phyloP scores from a whole-genome alignment of 352 stramenopile species.

The Globisporangium echinulatum region DNA sequence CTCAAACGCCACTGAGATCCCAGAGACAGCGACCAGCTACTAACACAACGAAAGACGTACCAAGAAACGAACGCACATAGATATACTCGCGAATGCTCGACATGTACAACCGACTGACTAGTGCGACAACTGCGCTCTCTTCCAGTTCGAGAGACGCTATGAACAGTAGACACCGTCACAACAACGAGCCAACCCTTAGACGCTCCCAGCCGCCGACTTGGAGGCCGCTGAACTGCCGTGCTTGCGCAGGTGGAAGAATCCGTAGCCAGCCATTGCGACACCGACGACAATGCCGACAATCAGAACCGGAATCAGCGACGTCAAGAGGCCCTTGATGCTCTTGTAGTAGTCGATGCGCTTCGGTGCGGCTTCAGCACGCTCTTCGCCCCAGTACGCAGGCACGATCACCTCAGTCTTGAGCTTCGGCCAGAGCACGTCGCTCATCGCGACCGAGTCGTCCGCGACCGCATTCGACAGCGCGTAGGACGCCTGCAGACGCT shows the following conservation, averaged over 20 bases:
- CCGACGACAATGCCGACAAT: constrained; percentile 52
- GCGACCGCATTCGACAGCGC: constrained; percentile 30
- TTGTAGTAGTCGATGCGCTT: constrained; percentile 47
- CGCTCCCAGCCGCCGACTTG: constrained; percentile 13
- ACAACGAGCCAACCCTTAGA: constrained; percentile 3
- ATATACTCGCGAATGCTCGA: too few species aligned
- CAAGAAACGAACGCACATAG: too few species aligned
- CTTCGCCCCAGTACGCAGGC: constrained; percentile 53
- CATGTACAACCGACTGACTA: too few species aligned
- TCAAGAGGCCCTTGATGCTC: constrained; percentile 33
- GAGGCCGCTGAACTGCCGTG: constrained; percentile 1
- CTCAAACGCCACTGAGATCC: too few species aligned
- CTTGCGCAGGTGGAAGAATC: constrained; percentile 42
- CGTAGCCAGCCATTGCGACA: constrained; percentile 25
- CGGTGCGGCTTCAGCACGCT: constrained; percentile 32
- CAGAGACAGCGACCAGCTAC: too few species aligned
- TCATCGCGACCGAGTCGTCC: constrained; percentile 40
- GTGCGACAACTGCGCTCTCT: too few species aligned
- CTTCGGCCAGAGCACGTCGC: constrained; percentile 49
- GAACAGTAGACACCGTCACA: too few species aligned
- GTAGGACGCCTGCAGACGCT: constrained; percentile 64
- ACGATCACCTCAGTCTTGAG: constrained; percentile 49
- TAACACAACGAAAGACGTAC: too few species aligned
- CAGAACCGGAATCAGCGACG: constrained; percentile 54
- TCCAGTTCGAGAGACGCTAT: too few species aligned